These are phyloP conservation scores for Alternaria conjuncta DNA, from an alignment of 2,329 filamentous ascomycete species.

Conservation along the genomic window DNA sequence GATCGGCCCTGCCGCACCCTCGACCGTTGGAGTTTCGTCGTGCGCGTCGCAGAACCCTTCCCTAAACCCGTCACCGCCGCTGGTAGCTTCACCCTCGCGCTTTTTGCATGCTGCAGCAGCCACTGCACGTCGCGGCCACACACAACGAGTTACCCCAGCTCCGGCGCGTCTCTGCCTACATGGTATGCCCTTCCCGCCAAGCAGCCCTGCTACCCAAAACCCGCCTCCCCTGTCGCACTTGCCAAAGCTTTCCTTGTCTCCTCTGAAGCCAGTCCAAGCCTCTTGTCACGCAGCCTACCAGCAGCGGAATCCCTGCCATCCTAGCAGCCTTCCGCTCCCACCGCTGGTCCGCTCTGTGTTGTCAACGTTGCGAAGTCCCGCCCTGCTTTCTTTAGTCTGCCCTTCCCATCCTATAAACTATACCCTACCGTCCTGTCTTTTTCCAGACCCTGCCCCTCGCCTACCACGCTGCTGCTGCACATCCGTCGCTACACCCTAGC, in stretches of 20 bases:
- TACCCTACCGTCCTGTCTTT: slow-evolving; percentile 40
- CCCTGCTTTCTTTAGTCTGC: slow-evolving; percentile 36
- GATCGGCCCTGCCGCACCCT: slow-evolving; percentile 27
- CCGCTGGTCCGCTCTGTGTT: slow-evolving; percentile 42
- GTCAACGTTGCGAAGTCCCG: slow-evolving; percentile 33
- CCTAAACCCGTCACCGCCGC: slow-evolving; percentile 33
- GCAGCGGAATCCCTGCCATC: slow-evolving; percentile 44
- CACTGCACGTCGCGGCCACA: slow-evolving; percentile 48
- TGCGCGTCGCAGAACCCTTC: slow-evolving; percentile 25
- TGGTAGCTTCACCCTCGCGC: slow-evolving; percentile 44
- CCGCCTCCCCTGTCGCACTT: slow-evolving; percentile 40
- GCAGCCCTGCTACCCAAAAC: slow-evolving; percentile 41
- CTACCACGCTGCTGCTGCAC: slow-evolving; percentile 33
- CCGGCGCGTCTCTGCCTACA: slow-evolving; percentile 47
- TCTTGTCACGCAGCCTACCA: slow-evolving; percentile 35
- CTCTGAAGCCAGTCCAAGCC: slow-evolving; percentile 31
- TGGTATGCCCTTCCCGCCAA: slow-evolving; percentile 52
- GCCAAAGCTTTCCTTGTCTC: slow-evolving; percentile 29
- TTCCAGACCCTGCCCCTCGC: slow-evolving; percentile 46
- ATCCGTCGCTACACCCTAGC: slow-evolving; percentile 28
- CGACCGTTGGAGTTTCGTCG: slow-evolving; percentile 43
- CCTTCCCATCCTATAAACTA: slow-evolving; percentile 45
- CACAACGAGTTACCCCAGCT: slow-evolving; percentile 41
- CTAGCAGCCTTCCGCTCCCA: slow-evolving; percentile 35
- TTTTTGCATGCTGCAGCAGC: slow-evolving; percentile 48